Conservation (phyloP, 208 protist species). For the Acanthamoeba triangularis region DNA sequence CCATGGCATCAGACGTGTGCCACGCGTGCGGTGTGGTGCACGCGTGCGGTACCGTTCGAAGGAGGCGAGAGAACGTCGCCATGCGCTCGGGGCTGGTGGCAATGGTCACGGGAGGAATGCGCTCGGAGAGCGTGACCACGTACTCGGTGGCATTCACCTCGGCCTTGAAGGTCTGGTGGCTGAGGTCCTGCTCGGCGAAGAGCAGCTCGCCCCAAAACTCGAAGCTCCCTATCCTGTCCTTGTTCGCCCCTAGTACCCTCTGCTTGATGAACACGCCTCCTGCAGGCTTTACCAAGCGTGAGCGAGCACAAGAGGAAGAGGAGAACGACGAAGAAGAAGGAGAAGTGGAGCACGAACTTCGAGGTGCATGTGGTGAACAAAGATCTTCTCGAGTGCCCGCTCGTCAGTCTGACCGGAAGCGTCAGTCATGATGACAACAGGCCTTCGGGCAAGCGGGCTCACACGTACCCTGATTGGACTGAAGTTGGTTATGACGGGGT, state of each 20-base stretch:
- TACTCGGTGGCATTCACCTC: neutral
- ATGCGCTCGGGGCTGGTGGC: neutral
- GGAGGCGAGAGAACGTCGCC: neutral
- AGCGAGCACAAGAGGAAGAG: neutral
- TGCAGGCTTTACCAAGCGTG: neutral
- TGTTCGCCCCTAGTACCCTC: neutral
- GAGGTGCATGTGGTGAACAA: constrained; percentile 12
- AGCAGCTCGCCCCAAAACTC: neutral
- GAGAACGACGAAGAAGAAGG: neutral
- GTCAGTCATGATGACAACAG: neutral
- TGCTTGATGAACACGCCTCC: neutral
- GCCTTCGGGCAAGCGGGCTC: too few relatives aligned
- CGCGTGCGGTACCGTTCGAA: neutral
- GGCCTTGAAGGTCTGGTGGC: neutral
- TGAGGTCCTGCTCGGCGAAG: constrained; percentile 1
- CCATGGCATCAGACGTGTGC: too few relatives aligned
- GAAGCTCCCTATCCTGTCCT: neutral
- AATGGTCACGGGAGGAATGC: neutral
- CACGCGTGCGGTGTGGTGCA: neutral
- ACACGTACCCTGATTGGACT: too few relatives aligned
- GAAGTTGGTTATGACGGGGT: too few relatives aligned
- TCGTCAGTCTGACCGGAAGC: too few relatives aligned
- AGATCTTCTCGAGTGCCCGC: neutral
- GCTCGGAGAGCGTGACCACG: neutral
- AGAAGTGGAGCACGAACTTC: neutral